These are phyloP conservation scores for Moniliella sp. DNA, from an alignment of 1,284 basidiomycete genomes.

Conservation along the genomic window DNA sequence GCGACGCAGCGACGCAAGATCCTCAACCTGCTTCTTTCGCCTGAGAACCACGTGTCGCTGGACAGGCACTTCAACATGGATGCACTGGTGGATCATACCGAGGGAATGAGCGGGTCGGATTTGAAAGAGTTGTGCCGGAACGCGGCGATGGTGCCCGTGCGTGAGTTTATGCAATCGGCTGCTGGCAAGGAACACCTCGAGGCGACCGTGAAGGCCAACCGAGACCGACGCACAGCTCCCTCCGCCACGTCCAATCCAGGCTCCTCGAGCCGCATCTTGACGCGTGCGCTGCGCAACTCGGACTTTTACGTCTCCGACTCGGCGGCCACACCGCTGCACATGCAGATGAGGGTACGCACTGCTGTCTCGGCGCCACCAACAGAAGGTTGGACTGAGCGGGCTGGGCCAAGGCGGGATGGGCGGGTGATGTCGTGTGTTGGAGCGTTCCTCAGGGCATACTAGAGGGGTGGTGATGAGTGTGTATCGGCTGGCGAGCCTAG, in stretches of 20 bases:
- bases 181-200: too few species aligned
- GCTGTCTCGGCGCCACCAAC: too few species aligned
- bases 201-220: too few species aligned
- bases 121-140: constrained; percentile 77
- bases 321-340: constrained; percentile 5
- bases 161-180: constrained; percentile 26
- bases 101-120: constrained; percentile 71
- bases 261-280: not conserved
- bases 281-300: constrained; percentile 19
- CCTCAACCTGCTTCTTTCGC: constrained; percentile 54
- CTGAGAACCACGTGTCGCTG: constrained; percentile 37
- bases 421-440: too few species aligned
- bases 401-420: too few species aligned
- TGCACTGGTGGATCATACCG: constrained; percentile 50
- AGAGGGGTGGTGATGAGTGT: too few species aligned
- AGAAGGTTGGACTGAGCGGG: too few species aligned
- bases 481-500: too few species aligned
- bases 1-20: constrained; percentile 65
- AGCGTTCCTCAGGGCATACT: too few species aligned
- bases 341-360: too few species aligned
- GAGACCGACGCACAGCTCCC: too few species aligned
- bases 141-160: constrained; percentile 34
- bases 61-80: constrained; percentile 47
- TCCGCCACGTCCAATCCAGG: too few species aligned
- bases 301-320: constrained; percentile 26